A percentile compares a stretch with the other conserved stretches of the same genome.
These are phyloP conservation scores for Chlorella variabilis DNA, from an alignment of 163 green algal species.

Conservation along the genomic window DNA sequence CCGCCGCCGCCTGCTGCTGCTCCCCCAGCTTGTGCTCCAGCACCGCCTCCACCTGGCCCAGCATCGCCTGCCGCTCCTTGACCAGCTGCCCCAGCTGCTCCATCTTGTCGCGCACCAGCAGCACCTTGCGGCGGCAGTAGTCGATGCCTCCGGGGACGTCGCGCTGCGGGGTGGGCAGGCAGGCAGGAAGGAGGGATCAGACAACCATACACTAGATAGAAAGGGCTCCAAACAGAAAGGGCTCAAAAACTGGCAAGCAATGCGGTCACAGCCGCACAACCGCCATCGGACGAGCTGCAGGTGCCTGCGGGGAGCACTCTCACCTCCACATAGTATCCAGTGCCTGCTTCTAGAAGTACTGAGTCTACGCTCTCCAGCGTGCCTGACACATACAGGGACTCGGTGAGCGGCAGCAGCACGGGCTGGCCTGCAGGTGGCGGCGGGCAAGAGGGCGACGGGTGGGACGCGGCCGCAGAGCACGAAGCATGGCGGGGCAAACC, in stretches of 20 bases:
- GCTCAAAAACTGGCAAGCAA: no score
- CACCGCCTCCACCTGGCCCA: conserved; percentile 16
- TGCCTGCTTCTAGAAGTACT: conserved; percentile 92
- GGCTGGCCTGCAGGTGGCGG: conserved; percentile 64
- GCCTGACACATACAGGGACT: conserved; percentile 87
- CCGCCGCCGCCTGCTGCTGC: conserved; percentile 1
- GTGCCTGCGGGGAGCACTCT: no score
- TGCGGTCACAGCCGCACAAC: no score
- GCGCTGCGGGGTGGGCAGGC: neutral
- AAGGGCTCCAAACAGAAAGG: neutral
- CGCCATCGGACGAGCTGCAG: no score
- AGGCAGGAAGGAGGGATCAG: neutral
- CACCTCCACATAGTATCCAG: conserved; percentile 93
- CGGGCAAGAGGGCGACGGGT: neutral
- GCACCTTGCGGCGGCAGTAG: conserved; percentile 79
- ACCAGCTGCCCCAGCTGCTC: conserved; percentile 52
- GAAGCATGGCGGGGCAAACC: no score
- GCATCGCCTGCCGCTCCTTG: conserved; percentile 15
- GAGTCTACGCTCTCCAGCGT: conserved; percentile 75
- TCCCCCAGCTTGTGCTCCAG: conserved; percentile 21
- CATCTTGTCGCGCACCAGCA: conserved; percentile 69
- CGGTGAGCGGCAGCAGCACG: conserved; percentile 88
- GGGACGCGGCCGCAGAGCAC: no score
- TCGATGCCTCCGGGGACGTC: conserved; percentile 62
- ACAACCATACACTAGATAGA: neutral